Conservation (phyloP, 108 stramenopile genomes). For the Mediolabrus comicus region DNA sequence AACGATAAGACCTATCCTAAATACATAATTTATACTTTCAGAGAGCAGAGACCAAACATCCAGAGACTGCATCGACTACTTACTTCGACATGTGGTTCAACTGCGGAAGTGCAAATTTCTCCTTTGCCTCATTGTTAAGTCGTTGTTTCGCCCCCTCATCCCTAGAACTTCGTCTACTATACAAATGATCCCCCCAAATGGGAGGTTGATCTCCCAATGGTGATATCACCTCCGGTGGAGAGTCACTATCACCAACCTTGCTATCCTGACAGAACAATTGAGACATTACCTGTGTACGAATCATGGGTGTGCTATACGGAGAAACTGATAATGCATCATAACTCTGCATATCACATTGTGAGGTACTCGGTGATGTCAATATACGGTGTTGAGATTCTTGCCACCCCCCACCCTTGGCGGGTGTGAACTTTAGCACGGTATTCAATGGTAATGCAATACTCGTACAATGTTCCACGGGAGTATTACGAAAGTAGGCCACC, state of each 20-base stretch:
- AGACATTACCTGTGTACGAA: background rate
- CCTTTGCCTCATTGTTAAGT: background rate
- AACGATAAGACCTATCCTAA: background rate
- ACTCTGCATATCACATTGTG: slow-evolving; percentile 2
- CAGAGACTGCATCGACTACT: background rate
- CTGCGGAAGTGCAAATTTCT: slow-evolving; percentile 21
- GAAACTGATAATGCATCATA: background rate
- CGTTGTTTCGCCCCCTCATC: background rate
- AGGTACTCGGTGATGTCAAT: slow-evolving; percentile 14
- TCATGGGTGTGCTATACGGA: slow-evolving; percentile 8
- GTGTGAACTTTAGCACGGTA: slow-evolving; percentile 86
- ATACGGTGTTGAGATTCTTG: slow-evolving; percentile 54
- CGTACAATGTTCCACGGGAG: slow-evolving; percentile 78
- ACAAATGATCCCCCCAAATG: slow-evolving; percentile 40
- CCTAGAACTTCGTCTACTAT: background rate
- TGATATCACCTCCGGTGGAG: slow-evolving; percentile 14
- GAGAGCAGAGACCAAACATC: background rate
- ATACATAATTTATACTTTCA: background rate
- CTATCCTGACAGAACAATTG: background rate
- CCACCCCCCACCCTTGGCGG: slow-evolving; percentile 86
- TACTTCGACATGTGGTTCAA: background rate
- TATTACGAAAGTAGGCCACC: slow-evolving; percentile 84
- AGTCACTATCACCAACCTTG: background rate
- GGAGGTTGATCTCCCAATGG: slow-evolving; percentile 16
- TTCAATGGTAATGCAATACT: slow-evolving; percentile 85